phyloP scores from a whole-genome alignment of 306 rosid genomes.

The Sesbania bispinosa region DNA sequence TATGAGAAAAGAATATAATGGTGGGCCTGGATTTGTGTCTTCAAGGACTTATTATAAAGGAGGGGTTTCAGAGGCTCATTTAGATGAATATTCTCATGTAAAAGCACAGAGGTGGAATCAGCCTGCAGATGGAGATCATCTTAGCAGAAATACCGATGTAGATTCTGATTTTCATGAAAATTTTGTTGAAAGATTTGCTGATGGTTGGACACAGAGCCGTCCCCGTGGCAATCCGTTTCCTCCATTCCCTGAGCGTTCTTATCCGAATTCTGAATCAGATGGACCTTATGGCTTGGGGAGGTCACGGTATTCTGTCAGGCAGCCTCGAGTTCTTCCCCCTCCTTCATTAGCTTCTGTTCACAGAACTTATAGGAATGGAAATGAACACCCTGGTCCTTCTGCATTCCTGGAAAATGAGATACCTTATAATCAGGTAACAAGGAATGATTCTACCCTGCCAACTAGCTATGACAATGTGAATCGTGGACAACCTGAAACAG shows the following conservation, averaged over 20 bases:
- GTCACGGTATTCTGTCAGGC: constrained; percentile 74
- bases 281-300: constrained; percentile 71
- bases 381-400: constrained; percentile 51
- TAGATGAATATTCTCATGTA: constrained; percentile 54
- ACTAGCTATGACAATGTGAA: constrained; percentile 46
- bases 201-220: constrained; percentile 67
- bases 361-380: constrained; percentile 52
- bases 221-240: constrained; percentile 53
- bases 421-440: constrained; percentile 47
- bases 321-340: constrained; percentile 97
- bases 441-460: constrained; percentile 47
- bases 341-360: constrained; percentile 62
- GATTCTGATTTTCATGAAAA: constrained; percentile 72
- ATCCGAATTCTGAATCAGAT: constrained; percentile 64
- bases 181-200: constrained; percentile 63
- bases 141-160: constrained; percentile 51
- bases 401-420: constrained; percentile 59
- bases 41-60: constrained; percentile 56
- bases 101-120: constrained; percentile 75
- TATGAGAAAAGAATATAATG: constrained; percentile 62
- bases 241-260: constrained; percentile 55
- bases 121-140: constrained; percentile 63
- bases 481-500: constrained; percentile 47
- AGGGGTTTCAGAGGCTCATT: constrained; percentile 51
- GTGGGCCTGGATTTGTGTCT: constrained; percentile 55